Evolutionary conservation across 495 filamentous ascomycete genomes (phyloP), one percentile per base, ranked within the genome.

Genomic region (Aspergillus asperescens): DNA sequence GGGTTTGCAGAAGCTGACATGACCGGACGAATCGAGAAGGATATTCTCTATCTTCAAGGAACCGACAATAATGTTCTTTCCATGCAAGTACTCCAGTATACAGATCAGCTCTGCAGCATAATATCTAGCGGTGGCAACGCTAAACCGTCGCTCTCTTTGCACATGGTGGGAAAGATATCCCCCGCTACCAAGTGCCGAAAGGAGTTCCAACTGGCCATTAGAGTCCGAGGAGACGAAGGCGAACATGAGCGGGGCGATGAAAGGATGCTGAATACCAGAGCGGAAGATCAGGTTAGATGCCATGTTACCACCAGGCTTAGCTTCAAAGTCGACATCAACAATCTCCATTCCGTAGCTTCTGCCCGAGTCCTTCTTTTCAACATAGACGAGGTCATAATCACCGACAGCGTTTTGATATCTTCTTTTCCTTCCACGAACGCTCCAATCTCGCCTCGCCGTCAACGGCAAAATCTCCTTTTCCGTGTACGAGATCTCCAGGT

Each of bases 101-200:
- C 50, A 52, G 40, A 52, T 20, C 39, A 52, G 50, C 27, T 52
- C 50, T 19, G 50, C 40, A 37, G 39, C 39, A 27, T 52, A 52
- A 45, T 20, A 44, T 24, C 50, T 52, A 31, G 50, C 38, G 27
- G 35, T 52, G 39, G 2, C 24, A 34, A 52, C 24, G 19, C 22
- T 28, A 37, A 52, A 52, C 22, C 50, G 39, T 13, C 40, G 50
- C 18, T 34, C 50, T 45, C 39, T 52, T 37, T 52, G 50, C 18
- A 52, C 2, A 44, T 52, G 28, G 18, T 52, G 39, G n/a, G 15
- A 52, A 52, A 52, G 39, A 18, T 52, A 52, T 52, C 39, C 50
- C 9, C 50, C 50, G 50, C 38, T 52, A 45, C 5, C 39, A 1
- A 43, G 50, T 25, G 50, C 39, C 24, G 39, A 52, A 52, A 52